Evolutionary conservation across 345 rosid species (phyloP), one percentile per base, ranked within the genome.

Genomic region (Populus pruinosa): DNA sequence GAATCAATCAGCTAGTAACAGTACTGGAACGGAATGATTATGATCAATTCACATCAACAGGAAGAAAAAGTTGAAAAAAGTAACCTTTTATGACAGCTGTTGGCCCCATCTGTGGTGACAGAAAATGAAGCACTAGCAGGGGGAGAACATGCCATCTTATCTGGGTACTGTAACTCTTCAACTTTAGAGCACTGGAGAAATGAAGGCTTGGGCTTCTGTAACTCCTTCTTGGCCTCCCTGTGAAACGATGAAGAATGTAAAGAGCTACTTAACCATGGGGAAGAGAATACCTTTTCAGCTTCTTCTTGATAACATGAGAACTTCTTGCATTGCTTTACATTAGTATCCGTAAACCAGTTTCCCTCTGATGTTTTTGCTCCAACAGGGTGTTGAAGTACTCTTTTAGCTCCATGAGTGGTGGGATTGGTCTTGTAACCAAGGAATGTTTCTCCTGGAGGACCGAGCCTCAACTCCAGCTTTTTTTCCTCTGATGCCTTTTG

Each of bases 391-490:
- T 76, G 65, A 62, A 81, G 77, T 33, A 78, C 78, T 75, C 85
- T 80, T 77, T 84, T 79, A 64, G 78, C 71, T 74, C 86, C 84
- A 75, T 76, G 70, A 59, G 11, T 27, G 35, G 20, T 14, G 18
- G 64, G 36, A 29, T 16, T 49, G 2, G 68, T 39, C 61, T 66
- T 17, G 72, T 63, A 36, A 72, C 70, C 67, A 67, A 41, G 31
- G 31, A 56, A 50, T 20, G n/a, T 53, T 66, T 81, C 86, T 74
- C 83, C 86, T 0, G 87, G 90, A 68, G 85, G 88, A 82, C 84
- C 83, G 43, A 87, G 86, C 71, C 83, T 87, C 69, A 85, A 74
- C 76, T 83, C 88, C 83, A 87, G 73, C 69, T 68, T 84, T 23
- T 85, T 78, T 62, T 82, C 88, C 17, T 83, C 83, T 21, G 80